These are phyloP conservation scores for Backusella tarrabulga DNA, from an alignment of 192 early-diverging fungal species.

Conservation along the genomic window DNA sequence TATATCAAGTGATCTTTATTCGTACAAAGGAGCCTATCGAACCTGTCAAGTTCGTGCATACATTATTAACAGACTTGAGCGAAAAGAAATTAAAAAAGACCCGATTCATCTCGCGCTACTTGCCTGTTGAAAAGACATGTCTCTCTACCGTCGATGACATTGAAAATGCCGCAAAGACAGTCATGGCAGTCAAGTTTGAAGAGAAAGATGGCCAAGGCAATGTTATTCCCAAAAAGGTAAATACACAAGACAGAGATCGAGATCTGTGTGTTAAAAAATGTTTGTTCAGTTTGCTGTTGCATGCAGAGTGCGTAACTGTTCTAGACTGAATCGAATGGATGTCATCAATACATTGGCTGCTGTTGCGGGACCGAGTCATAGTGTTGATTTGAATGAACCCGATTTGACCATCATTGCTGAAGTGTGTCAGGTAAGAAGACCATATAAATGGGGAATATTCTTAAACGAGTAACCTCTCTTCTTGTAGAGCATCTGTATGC, in stretches of 20 bases:
- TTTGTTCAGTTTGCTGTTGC: constrained; percentile 51
- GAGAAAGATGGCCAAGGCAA: constrained; percentile 28
- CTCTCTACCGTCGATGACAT: constrained; percentile 52
- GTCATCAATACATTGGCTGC: constrained; percentile 48
- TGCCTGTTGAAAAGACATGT: constrained; percentile 54
- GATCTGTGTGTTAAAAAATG: neutral
- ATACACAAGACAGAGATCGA: neutral
- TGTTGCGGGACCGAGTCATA: constrained; percentile 49
- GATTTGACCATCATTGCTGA: constrained; percentile 56
- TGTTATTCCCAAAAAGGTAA: constrained; percentile 27
- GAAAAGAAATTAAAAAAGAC: constrained; percentile 19
- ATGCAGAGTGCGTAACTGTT: constrained; percentile 57
- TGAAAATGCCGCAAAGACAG: constrained; percentile 30
- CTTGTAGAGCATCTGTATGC: constrained; percentile 53
- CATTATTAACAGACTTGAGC: constrained; percentile 27
- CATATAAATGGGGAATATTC: too few relatives aligned
- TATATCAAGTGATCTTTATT: constrained; percentile 45
- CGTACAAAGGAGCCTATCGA: constrained; percentile 43
- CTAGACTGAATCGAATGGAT: constrained; percentile 47
- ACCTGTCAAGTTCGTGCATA: constrained; percentile 37
- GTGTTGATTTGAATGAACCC: constrained; percentile 53
- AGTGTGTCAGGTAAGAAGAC: constrained; percentile 47
- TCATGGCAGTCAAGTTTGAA: constrained; percentile 49
- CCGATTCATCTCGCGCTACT: constrained; percentile 47
- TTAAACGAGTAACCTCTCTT: neutral